phyloP scores from a whole-genome alignment of 1,139 yeast species.

The Yamadazyma blattariae region DNA sequence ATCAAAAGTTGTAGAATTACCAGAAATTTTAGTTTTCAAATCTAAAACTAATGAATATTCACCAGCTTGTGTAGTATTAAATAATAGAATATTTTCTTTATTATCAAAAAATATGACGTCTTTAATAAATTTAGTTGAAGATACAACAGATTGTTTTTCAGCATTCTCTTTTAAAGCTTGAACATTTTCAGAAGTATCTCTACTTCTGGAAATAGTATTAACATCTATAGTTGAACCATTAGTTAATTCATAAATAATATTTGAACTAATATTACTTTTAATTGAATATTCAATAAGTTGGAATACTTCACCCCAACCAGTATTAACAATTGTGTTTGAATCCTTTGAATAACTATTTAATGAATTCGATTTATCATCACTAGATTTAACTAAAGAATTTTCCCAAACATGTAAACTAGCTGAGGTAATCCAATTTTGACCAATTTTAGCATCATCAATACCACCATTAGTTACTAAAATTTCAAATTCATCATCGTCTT shows the following conservation, averaged over 20 bases:
- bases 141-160: conserved; percentile 28
- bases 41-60: conserved; percentile 24
- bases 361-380: conserved; percentile 30
- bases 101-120: conserved; percentile 15
- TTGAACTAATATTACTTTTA: conserved; percentile 14
- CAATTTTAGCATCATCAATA: conserved; percentile 31
- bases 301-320: conserved; percentile 17
- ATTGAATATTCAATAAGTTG: conserved; percentile 33
- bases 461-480: conserved; percentile 58
- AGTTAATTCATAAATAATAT: conserved; percentile 29
- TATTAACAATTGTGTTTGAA: conserved; percentile 16
- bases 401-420: conserved; percentile 70
- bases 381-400: conserved; percentile 31
- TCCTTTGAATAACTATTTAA: conserved; percentile 19
- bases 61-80: not conserved
- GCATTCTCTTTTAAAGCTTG: conserved; percentile 30
- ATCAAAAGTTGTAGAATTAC: conserved; percentile 9
- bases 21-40: not conserved
- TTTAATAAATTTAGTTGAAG: conserved; percentile 19
- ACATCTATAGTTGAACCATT: conserved; percentile 33
- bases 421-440: conserved; percentile 66
- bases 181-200: conserved; percentile 26
- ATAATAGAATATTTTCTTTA: conserved; percentile 4
- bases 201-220: conserved; percentile 19
- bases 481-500: conserved; percentile 33